These are phyloP conservation scores for Echeveria elegans DNA, from an alignment of 164 flowering plant species.

Conservation along the genomic window DNA sequence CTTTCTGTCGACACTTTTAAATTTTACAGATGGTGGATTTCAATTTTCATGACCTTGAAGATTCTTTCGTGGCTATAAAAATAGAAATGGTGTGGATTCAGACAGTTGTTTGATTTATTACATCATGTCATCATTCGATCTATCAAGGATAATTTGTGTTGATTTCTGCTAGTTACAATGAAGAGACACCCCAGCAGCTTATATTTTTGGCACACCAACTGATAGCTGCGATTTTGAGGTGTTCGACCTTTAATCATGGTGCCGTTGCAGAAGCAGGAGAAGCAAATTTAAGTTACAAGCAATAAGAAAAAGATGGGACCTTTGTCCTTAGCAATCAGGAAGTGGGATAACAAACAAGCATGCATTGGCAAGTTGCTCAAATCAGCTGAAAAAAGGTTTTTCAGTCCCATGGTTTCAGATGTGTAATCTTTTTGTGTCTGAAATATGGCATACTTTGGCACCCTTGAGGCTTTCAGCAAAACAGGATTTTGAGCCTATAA, in stretches of 20 bases:
- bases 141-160: too few relatives aligned
- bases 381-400: background rate
- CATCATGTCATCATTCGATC: background rate
- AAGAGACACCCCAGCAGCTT: too few relatives aligned
- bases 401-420: background rate
- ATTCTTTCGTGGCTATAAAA: background rate
- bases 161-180: too few relatives aligned
- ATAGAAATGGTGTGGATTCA: background rate
- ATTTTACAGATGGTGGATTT: background rate
- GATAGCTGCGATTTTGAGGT: too few relatives aligned
- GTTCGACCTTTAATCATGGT: too few relatives aligned
- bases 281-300: too few relatives aligned
- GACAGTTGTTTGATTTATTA: background rate
- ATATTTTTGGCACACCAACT: too few relatives aligned
- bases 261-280: too few relatives aligned
- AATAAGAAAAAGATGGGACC: too few relatives aligned
- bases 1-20: slow-evolving; percentile 2
- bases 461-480: background rate
- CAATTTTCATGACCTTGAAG: background rate
- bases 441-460: background rate
- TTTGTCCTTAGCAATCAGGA: too few relatives aligned
- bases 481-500: background rate
- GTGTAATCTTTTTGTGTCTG: background rate
- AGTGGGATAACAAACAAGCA: too few relatives aligned
- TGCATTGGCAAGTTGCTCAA: too few relatives aligned